Evolutionary conservation across 257 asterid genomes (phyloP).

Genomic region (Linaria vulgaris): DNA sequence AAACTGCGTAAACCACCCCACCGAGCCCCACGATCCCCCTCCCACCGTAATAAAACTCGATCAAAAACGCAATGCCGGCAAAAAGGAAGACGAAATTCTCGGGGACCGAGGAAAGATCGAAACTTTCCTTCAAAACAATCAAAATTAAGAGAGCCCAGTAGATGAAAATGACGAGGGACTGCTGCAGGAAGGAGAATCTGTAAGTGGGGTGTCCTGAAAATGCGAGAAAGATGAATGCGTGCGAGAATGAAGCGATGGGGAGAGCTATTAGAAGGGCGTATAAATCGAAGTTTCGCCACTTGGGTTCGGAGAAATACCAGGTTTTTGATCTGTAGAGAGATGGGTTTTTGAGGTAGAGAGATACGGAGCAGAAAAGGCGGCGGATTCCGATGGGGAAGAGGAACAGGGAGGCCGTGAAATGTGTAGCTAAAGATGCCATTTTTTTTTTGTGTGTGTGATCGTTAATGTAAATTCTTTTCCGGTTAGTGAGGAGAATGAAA

Average conservation of each 20-base stretch:
- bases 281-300: slow-evolving; percentile 73
- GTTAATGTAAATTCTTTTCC: background rate
- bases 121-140: slow-evolving; percentile 49
- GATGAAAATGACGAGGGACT: slow-evolving; percentile 53
- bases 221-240: slow-evolving; percentile 51
- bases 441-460: slow-evolving; percentile 10
- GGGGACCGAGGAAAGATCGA: slow-evolving; percentile 51
- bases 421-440: slow-evolving; percentile 75
- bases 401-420: slow-evolving; percentile 67
- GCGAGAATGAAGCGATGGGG: slow-evolving; percentile 63
- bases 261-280: slow-evolving; percentile 56
- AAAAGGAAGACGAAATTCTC: slow-evolving; percentile 51
- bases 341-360: slow-evolving; percentile 67
- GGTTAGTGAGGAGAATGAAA: background rate
- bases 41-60: slow-evolving; percentile 62
- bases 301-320: slow-evolving; percentile 76
- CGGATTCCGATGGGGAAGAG: slow-evolving; percentile 65
- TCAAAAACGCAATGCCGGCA: slow-evolving; percentile 52
- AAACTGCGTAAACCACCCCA: slow-evolving; percentile 45
- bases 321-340: slow-evolving; percentile 59
- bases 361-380: slow-evolving; percentile 56
- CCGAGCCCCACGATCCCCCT: slow-evolving; percentile 60
- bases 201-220: slow-evolving; percentile 52
- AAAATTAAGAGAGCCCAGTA: slow-evolving; percentile 66
- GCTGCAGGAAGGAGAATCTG: slow-evolving; percentile 69